phyloP scores from a whole-genome alignment of 148 eudicot genomes.

The Drosera capensis region DNA sequence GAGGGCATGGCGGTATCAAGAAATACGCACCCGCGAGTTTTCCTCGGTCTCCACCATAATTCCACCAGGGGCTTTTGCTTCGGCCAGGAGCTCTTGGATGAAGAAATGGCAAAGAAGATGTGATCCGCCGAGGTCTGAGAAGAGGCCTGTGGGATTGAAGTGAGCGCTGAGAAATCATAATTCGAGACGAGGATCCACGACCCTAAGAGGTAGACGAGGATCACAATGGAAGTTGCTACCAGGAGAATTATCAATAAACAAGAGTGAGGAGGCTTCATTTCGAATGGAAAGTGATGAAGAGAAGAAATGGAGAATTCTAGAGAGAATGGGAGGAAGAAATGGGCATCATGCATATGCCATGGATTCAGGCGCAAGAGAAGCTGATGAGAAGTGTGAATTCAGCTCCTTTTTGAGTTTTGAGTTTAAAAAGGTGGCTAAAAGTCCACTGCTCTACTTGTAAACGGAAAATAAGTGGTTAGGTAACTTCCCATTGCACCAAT shows the following conservation, averaged over 20 bases:
- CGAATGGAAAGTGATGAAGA: no score
- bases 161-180: background rate
- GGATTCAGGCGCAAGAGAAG: no score
- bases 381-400: no score
- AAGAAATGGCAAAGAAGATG: constrained; percentile 51
- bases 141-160: background rate
- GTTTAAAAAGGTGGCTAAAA: no score
- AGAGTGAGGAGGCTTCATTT: no score
- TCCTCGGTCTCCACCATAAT: constrained; percentile 58
- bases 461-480: no score
- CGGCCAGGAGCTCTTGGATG: constrained; percentile 30
- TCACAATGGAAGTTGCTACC: background rate
- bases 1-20: constrained; percentile 18
- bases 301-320: no score
- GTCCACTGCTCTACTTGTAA: no score
- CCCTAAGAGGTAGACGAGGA: background rate
- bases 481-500: no score
- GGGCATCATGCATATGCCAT: no score
- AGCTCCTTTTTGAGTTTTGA: no score
- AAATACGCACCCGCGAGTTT: constrained; percentile 55
- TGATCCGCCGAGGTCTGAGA: constrained; percentile 25
- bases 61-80: constrained; percentile 25
- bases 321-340: no score
- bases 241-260: background rate
- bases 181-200: background rate